phyloP scores from a whole-genome alignment of 2,329 filamentous ascomycete genomes.

The Exophiala dermatitidis region DNA sequence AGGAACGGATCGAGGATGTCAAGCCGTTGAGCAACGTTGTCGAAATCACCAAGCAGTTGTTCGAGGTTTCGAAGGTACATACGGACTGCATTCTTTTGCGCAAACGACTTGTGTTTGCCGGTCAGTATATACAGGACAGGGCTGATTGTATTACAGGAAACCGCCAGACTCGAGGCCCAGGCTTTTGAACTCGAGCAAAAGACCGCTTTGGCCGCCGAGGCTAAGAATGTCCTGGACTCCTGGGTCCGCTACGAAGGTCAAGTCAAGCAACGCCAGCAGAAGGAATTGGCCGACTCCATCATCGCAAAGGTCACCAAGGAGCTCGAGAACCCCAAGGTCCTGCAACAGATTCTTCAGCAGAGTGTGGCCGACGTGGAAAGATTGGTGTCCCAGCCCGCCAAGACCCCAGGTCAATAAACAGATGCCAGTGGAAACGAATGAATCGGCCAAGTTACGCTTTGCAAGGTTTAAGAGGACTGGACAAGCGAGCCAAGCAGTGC shows the following conservation, averaged over 20 bases:
- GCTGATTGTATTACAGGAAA: constrained; percentile 58
- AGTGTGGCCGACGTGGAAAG: constrained; percentile 90
- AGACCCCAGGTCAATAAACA: constrained; percentile 12
- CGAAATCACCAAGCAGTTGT: constrained; percentile 93
- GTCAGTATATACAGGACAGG: too few relatives aligned
- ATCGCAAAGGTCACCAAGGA: constrained; percentile 99
- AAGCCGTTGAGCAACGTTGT: constrained; percentile 91
- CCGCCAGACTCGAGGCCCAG: constrained; percentile 88
- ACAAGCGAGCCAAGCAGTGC: not conserved
- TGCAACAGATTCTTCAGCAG: constrained; percentile 97
- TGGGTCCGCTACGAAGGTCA: constrained; percentile 98
- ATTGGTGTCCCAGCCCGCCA: constrained; percentile 15
- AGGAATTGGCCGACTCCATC: constrained; percentile 83
- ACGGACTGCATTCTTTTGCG: too few relatives aligned
- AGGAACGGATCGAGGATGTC: constrained; percentile 88
- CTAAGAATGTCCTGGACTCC: constrained; percentile 90
- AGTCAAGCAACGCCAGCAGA: constrained; percentile 98
- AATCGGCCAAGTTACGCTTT: not conserved
- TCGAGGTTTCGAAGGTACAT: constrained; percentile 91
- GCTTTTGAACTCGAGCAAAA: constrained; percentile 96
- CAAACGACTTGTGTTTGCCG: too few relatives aligned
- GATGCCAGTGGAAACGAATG: not conserved
- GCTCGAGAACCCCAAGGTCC: constrained; percentile 92
- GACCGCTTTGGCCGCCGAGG: constrained; percentile 84
- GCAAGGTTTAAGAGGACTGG: not conserved